Conservation (phyloP, 2,329 filamentous ascomycete genomes). For the Diplodia intermedia region DNA sequence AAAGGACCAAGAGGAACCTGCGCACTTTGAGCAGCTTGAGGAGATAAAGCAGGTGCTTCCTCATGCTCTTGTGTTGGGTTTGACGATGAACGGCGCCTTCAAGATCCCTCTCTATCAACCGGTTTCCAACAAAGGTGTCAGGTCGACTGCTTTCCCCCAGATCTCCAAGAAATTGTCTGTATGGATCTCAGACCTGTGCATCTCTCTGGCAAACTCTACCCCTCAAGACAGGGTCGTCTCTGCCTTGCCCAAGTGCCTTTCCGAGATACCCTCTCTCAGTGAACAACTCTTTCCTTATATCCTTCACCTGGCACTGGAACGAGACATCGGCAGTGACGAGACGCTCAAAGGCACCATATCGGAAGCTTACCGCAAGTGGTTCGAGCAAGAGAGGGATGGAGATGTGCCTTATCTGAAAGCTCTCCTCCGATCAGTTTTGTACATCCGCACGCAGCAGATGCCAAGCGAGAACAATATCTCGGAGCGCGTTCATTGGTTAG, state of each 20-base stretch:
- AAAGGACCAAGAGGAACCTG: conserved; percentile 32
- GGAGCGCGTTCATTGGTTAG: conserved; percentile 83
- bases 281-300: conserved; percentile 81
- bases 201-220: conserved; percentile 60
- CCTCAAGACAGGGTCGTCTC: conserved; percentile 71
- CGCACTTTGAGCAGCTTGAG: conserved; percentile 35
- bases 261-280: conserved; percentile 71
- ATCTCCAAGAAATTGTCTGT: conserved; percentile 36
- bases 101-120: conserved; percentile 30
- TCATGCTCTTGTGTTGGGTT: conserved; percentile 41
- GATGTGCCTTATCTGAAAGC: conserved; percentile 71
- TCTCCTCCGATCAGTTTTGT: conserved; percentile 80
- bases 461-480: conserved; percentile 79
- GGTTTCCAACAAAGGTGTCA: conserved; percentile 34
- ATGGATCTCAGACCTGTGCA: conserved; percentile 70
- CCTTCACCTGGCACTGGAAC: conserved; percentile 78
- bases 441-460: conserved; percentile 80
- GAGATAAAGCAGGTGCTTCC: conserved; percentile 45
- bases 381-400: conserved; percentile 57
- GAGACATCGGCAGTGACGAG: conserved; percentile 69
- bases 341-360: conserved; percentile 67
- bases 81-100: conserved; percentile 39
- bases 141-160: conserved; percentile 36
- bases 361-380: conserved; percentile 67
- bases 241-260: conserved; percentile 70